Evolutionary conservation across 352 stramenopile genomes (phyloP).

Genomic region (Globisporangium lucens): DNA sequence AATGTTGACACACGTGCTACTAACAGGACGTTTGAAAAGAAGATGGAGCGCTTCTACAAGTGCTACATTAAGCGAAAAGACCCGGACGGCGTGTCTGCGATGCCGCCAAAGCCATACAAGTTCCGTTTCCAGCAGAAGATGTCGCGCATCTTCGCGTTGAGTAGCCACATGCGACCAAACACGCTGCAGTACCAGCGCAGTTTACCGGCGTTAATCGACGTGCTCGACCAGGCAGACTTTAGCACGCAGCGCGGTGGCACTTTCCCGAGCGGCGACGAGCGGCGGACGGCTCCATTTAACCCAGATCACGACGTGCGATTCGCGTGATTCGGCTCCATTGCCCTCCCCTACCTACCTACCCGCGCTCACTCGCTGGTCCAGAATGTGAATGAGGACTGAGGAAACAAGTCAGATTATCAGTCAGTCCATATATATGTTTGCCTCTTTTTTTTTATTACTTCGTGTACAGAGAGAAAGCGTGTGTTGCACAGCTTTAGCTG

Average conservation of each 20-base stretch:
- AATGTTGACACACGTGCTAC: not conserved
- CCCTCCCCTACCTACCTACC: not conserved
- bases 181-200: constrained; percentile 69
- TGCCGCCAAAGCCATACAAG: constrained; percentile 89
- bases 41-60: constrained; percentile 91
- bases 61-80: constrained; percentile 85
- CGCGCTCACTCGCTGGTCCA: not conserved
- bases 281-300: constrained; percentile 39
- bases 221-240: constrained; percentile 77
- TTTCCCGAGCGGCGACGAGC: constrained; percentile 42
- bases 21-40: constrained; percentile 86
- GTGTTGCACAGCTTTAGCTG: not conserved
- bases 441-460: constrained; percentile 8
- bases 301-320: constrained; percentile 44
- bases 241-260: constrained; percentile 51
- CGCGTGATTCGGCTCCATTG: constrained; percentile 21
- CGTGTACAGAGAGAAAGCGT: not conserved
- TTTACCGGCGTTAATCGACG: constrained; percentile 74
- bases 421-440: constrained; percentile 11
- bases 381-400: not conserved
- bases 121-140: constrained; percentile 91
- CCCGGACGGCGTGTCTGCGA: constrained; percentile 80
- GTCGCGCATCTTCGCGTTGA: constrained; percentile 84
- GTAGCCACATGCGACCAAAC: constrained; percentile 58
- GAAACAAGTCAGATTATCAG: constrained; percentile 3